A percentile compares a stretch with the other conserved stretches of the same genome.
Evolutionary conservation across 768 basidiomycete genomes (phyloP).

Genomic region (Boletus sp.): DNA sequence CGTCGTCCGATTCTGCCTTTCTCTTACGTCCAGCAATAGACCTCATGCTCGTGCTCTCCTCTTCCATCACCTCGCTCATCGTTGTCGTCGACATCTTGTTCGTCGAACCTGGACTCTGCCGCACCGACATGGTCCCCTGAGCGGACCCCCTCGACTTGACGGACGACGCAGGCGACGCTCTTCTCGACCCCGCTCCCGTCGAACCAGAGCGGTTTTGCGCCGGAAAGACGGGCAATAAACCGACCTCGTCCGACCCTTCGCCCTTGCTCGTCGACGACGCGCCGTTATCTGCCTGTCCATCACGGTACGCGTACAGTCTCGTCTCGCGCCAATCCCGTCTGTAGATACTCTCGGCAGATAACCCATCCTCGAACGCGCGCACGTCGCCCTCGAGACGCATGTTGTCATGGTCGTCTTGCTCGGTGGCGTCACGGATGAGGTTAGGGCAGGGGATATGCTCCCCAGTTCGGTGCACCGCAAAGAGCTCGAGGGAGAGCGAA

Average conservation of each 20-base stretch:
- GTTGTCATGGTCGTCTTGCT: conserved; percentile 21
- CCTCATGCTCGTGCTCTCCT: conserved; percentile 29
- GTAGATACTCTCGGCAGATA: conserved; percentile 63
- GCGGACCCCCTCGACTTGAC: conserved; percentile 39
- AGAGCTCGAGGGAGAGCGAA: conserved; percentile 71
- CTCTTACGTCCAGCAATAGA: conserved; percentile 40
- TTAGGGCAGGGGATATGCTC: conserved; percentile 41
- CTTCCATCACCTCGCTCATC: conserved; percentile 42
- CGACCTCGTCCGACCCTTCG: conserved; percentile 33
- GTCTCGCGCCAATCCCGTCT: conserved; percentile 78
- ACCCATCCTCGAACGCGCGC: conserved; percentile 64
- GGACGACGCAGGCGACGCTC: conserved; percentile 50
- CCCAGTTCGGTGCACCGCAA: conserved; percentile 63
- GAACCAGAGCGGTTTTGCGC: conserved; percentile 16
- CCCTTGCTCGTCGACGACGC: conserved; percentile 7
- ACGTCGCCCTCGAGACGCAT: conserved; percentile 42
- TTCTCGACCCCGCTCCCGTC: conserved; percentile 32
- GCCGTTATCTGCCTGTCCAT: conserved; percentile 15
- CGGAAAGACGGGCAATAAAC: conserved; percentile 26
- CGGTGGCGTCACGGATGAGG: neutral
- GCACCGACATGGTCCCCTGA: conserved; percentile 29
- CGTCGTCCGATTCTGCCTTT: conserved; percentile 54
- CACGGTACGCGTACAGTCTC: conserved; percentile 35
- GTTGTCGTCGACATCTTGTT: conserved; percentile 46
- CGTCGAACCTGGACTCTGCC: conserved; percentile 49